A percentile compares a stretch with the other conserved stretches of the same genome.
These are phyloP conservation scores for Aspergillus avenaceus DNA, from an alignment of 495 filamentous ascomycete species.

Conservation along the genomic window DNA sequence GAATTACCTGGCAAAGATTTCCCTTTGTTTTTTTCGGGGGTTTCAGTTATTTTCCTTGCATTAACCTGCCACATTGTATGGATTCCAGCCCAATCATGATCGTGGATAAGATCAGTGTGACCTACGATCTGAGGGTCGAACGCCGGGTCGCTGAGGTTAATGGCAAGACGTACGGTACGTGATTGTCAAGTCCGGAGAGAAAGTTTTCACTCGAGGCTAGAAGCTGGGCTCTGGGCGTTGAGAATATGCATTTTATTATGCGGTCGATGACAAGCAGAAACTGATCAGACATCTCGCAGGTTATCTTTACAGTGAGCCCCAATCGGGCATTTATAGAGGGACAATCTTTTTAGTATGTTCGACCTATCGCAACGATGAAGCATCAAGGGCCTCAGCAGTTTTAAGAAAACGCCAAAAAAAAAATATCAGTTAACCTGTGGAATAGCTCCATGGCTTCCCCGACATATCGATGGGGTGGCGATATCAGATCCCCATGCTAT, in stretches of 20 bases:
- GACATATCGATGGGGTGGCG: constrained; percentile 74
- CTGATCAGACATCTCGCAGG: constrained; percentile 29
- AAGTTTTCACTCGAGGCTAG: neutral
- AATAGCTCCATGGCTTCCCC: constrained; percentile 61
- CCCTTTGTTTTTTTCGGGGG: neutral
- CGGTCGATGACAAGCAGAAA: too few species aligned
- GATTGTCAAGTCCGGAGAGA: neutral
- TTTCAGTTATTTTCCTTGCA: neutral
- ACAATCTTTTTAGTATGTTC: constrained; percentile 62
- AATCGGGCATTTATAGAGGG: constrained; percentile 43
- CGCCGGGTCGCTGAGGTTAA: constrained; percentile 58
- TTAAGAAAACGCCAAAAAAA: neutral
- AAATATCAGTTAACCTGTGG: neutral
- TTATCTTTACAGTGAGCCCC: constrained; percentile 64
- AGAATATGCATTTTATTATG: too few species aligned
- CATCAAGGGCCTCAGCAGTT: neutral
- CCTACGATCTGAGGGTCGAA: constrained; percentile 56
- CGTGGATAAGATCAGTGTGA: constrained; percentile 57
- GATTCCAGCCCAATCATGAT: constrained; percentile 29
- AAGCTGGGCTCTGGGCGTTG: too few species aligned
- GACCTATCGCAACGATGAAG: too few species aligned
- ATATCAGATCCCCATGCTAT: constrained; percentile 75
- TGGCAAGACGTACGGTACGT: constrained; percentile 58
- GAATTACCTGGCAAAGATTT: neutral
- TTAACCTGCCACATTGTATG: neutral